A percentile compares a stretch with the other conserved stretches of the same genome.
These are phyloP conservation scores for Flaveria ramosissima DNA, from an alignment of 129 eudicot genomes.

Conservation along the genomic window DNA sequence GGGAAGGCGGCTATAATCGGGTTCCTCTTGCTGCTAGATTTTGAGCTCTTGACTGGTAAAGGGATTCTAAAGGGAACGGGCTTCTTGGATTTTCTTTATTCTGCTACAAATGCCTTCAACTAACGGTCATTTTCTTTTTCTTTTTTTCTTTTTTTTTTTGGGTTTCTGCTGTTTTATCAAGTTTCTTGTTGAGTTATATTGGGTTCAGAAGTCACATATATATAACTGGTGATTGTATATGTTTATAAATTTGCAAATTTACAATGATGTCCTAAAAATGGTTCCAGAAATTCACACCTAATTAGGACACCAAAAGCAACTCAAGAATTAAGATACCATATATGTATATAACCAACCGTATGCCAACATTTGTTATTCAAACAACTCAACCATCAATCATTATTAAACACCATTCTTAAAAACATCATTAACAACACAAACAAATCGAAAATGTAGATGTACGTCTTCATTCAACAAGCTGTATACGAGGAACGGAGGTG, in stretches of 20 bases:
- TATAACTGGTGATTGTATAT: slow-evolving; percentile 28
- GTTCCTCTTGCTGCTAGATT: slow-evolving; percentile 78
- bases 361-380: neutral
- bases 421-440: slow-evolving; percentile 28
- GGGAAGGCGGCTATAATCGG: slow-evolving; percentile 94
- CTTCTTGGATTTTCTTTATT: slow-evolving; percentile 89
- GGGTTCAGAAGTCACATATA: slow-evolving; percentile 20
- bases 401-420: slow-evolving; percentile 15
- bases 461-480: slow-evolving; percentile 21
- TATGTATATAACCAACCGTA: neutral
- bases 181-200: slow-evolving; percentile 20
- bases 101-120: slow-evolving; percentile 58
- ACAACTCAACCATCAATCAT: slow-evolving; percentile 26
- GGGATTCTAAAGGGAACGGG: slow-evolving; percentile 96
- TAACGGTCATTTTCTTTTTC: slow-evolving; percentile 27
- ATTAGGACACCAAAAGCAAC: neutral
- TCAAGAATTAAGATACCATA: neutral
- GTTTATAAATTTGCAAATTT: slow-evolving; percentile 29
- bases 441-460: slow-evolving; percentile 18
- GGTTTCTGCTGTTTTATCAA: slow-evolving; percentile 12
- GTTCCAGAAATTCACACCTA: no score
- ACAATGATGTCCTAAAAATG: neutral
- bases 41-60: slow-evolving; percentile 86
- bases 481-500: slow-evolving; percentile 30
- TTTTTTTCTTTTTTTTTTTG: neutral